Conservation (phyloP, 208 protist species). For the Naegleria fowleri region DNA sequence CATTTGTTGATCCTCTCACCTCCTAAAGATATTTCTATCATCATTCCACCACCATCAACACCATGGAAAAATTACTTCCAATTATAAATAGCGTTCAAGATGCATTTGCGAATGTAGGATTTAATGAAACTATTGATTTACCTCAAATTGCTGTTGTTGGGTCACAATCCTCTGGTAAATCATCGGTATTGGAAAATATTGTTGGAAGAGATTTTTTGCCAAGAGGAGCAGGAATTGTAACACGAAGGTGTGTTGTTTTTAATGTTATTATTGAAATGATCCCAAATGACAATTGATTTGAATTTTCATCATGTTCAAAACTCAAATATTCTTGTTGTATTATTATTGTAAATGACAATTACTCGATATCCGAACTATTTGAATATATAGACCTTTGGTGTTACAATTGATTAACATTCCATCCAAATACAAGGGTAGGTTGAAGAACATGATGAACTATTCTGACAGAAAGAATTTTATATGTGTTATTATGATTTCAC, state of each 20-base stretch:
- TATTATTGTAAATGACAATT: too few species aligned
- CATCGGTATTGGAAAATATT: conserved; percentile 97
- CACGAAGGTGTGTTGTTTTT: conserved; percentile 61
- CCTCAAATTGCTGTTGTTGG: conserved; percentile 98
- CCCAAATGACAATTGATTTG: too few species aligned
- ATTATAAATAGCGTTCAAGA: conserved; percentile 96
- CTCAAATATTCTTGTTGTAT: too few species aligned
- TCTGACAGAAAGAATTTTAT: too few species aligned
- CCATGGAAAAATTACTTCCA: conserved; percentile 90
- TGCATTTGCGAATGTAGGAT: conserved; percentile 78
- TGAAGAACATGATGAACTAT: too few species aligned
- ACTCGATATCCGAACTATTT: too few species aligned
- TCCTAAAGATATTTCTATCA: too few species aligned
- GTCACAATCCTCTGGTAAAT: conserved; percentile 89
- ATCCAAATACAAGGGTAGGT: neutral
- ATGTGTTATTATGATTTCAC: too few species aligned
- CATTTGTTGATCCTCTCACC: too few species aligned
- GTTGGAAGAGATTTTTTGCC: conserved; percentile 98
- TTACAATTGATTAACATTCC: conserved; percentile 87
- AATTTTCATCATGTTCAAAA: too few species aligned
- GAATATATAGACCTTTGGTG: conserved; percentile 92
- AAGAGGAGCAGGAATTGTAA: conserved; percentile 97
- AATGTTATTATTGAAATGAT: neutral
- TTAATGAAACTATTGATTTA: conserved; percentile 78
- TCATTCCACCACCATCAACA: too few species aligned